Conservation (phyloP, 495 filamentous ascomycete genomes). For the Penicillium alfredii region DNA sequence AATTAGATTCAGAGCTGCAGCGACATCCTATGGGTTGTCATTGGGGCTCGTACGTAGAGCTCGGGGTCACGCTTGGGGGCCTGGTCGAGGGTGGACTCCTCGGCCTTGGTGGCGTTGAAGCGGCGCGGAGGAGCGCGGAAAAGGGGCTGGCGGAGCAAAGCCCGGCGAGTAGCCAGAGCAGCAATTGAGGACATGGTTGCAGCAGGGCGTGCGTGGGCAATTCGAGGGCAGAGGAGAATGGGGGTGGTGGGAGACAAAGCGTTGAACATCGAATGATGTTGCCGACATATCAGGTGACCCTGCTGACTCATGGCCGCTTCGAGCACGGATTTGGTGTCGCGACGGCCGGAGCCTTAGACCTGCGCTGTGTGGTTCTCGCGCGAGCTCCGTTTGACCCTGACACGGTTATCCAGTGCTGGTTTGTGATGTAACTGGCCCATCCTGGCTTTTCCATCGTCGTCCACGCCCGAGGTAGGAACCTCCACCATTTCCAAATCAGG, state of each 20-base stretch:
- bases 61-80: conserved; percentile 73
- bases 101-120: conserved; percentile 40
- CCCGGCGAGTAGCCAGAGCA: conserved; percentile 47
- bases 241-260: conserved; percentile 27
- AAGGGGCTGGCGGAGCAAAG: conserved; percentile 41
- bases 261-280: conserved; percentile 35
- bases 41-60: conserved; percentile 58
- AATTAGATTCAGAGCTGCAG: conserved; percentile 15
- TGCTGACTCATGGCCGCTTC: conserved; percentile 26
- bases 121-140: conserved; percentile 40
- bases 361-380: conserved; percentile 7
- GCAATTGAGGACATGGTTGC: conserved; percentile 49
- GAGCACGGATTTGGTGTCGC: conserved; percentile 1
- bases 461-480: conserved; percentile 8
- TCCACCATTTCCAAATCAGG: conserved; percentile 16
- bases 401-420: no score
- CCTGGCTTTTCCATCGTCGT: conserved; percentile 2
- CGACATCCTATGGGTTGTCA: conserved; percentile 9
- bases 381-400: no score
- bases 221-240: conserved; percentile 15
- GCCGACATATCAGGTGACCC: conserved; percentile 33
- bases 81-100: conserved; percentile 51
- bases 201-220: conserved; percentile 16
- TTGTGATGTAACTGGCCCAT: conserved; percentile 18
- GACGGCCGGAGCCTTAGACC: conserved; percentile 4